Evolutionary conservation across 805 yeast genomes (phyloP).

Genomic region (Saccharomycopsis javanensis): DNA sequence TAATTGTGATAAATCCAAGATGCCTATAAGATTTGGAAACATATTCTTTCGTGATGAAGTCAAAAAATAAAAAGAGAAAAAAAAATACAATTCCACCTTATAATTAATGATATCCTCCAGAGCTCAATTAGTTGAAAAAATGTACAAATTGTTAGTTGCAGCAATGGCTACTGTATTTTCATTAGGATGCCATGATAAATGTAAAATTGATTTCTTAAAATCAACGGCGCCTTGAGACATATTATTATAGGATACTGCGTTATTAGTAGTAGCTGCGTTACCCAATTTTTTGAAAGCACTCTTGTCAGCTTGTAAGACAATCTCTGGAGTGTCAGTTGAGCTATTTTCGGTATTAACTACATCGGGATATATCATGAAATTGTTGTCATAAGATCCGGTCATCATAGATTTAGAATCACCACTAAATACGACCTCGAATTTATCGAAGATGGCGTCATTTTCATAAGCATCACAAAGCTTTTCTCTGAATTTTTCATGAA

Average conservation of each 20-base stretch:
- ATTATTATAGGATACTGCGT: conserved; percentile 22
- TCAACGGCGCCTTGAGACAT: conserved; percentile 48
- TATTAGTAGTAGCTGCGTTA: conserved; percentile 36
- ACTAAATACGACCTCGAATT: conserved; percentile 90
- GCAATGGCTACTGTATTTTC: conserved; percentile 97
- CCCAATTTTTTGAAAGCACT: conserved; percentile 76
- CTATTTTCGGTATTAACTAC: conserved; percentile 33
- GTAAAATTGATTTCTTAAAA: conserved; percentile 88
- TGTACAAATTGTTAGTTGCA: conserved; percentile 89
- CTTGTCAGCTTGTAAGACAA: conserved; percentile 94
- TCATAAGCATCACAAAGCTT: conserved; percentile 95
- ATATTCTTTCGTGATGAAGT: too few relatives aligned
- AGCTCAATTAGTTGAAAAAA: conserved; percentile 48
- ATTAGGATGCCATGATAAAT: conserved; percentile 95
- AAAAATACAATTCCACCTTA: background rate
- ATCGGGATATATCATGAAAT: conserved; percentile 93
- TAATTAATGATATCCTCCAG: conserved; percentile 25
- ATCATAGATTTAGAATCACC: conserved; percentile 88
- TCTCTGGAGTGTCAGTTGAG: conserved; percentile 38
- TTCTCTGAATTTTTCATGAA: conserved; percentile 91
- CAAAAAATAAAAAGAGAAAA: too few relatives aligned
- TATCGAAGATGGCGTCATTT: conserved; percentile 96
- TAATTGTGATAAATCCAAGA: background rate
- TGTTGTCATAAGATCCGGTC: conserved; percentile 97
- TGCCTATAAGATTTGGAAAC: background rate